Conservation (phyloP, 805 yeast species). For the Ogataea paraovalis region DNA sequence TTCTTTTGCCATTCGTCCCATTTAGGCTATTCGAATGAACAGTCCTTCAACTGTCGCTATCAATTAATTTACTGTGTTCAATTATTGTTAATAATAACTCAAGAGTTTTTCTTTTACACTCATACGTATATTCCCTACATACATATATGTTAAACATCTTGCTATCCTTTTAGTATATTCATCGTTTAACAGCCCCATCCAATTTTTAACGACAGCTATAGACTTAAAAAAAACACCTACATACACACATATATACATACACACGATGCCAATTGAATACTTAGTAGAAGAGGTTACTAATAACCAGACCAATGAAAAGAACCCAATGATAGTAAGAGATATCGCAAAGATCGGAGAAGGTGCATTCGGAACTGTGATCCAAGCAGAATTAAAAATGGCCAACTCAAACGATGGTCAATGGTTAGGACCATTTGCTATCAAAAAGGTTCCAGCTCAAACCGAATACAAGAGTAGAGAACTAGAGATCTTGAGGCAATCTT, state of each 20-base stretch:
- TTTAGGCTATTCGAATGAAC: too few species aligned
- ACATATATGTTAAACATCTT: too few species aligned
- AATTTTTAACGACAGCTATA: background rate
- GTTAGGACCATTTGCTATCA: constrained; percentile 82
- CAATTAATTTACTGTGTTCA: too few species aligned
- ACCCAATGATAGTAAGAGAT: constrained; percentile 67
- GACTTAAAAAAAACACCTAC: too few species aligned
- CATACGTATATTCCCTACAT: too few species aligned
- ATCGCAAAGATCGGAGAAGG: constrained; percentile 79
- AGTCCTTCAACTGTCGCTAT: too few species aligned
- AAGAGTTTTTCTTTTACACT: too few species aligned
- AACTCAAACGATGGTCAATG: constrained; percentile 34
- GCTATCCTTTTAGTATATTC: too few species aligned
- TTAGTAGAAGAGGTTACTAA: constrained; percentile 60
- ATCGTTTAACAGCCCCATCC: too few species aligned
- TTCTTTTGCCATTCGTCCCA: too few species aligned
- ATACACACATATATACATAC: background rate
- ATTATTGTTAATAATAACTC: too few species aligned
- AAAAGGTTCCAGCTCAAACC: constrained; percentile 82
- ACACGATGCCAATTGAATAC: constrained; percentile 36
- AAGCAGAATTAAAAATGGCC: constrained; percentile 48
- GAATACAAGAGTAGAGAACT: constrained; percentile 81
- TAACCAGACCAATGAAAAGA: constrained; percentile 47
- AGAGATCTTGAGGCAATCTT: constrained; percentile 67
- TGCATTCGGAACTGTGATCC: constrained; percentile 81